phyloP scores from a whole-genome alignment of 805 yeast species.

The Metschnikowia kunwiensis region DNA sequence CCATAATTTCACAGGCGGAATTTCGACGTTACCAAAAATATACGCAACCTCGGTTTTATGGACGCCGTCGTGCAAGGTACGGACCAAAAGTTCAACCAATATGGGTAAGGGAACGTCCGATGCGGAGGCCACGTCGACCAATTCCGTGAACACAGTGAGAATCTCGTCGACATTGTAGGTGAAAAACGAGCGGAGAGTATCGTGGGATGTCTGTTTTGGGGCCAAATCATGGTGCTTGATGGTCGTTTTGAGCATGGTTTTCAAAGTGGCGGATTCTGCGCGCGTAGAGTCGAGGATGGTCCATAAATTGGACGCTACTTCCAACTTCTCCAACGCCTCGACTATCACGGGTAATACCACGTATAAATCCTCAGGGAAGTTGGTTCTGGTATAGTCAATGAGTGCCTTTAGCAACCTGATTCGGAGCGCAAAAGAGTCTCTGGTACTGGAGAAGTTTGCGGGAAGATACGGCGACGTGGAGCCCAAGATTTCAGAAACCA shows the following conservation, averaged over 20 bases:
- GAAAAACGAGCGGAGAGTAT: constrained; percentile 27
- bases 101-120: constrained; percentile 17
- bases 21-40: constrained; percentile 26
- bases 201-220: constrained; percentile 13
- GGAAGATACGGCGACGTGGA: constrained; percentile 59
- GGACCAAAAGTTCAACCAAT: constrained; percentile 24
- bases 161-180: constrained; percentile 23
- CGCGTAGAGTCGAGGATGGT: constrained; percentile 14
- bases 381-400: constrained; percentile 42
- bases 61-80: constrained; percentile 31
- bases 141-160: constrained; percentile 27
- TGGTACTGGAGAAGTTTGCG: constrained; percentile 47
- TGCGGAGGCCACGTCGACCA: constrained; percentile 22
- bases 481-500: constrained; percentile 54
- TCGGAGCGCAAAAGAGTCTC: constrained; percentile 52
- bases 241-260: constrained; percentile 12
- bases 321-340: constrained; percentile 32
- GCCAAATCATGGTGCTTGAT: constrained; percentile 10
- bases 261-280: constrained; percentile 13
- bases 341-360: constrained; percentile 36
- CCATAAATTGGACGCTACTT: constrained; percentile 49
- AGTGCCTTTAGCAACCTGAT: constrained; percentile 43
- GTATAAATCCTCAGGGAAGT: constrained; percentile 41
- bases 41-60: constrained; percentile 40
- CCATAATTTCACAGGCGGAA: constrained; percentile 43